Evolutionary conservation across 805 yeast genomes (phyloP), one percentile per base, ranked within the genome.

Genomic region (Hanseniaspora vineae): DNA sequence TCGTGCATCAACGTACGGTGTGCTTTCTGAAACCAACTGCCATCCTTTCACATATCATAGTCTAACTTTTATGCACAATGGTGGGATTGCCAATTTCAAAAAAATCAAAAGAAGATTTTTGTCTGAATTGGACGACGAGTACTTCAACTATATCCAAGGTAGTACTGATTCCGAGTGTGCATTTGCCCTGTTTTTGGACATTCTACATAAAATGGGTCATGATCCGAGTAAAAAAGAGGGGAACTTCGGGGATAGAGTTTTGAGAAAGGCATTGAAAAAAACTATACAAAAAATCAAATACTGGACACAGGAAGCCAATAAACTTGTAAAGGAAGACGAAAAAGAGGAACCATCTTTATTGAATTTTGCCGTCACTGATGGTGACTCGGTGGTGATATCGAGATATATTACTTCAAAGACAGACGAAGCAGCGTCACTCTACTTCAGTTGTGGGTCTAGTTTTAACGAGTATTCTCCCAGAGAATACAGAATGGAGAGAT

Each of bases 61-160:
- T 45, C 68, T 90, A 44, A 84, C 90, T 83, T 92, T 92, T 62
- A 92, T 92, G 98, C 98, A 92, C 65, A 92, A 92, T 65, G 98
- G 98, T 31, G 92, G 86, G 0, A 77, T 92, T 20, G 72, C 89
- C 11, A 77, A 78, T 50, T 92, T 90, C 62, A 62, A 70, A 47
- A 66, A 67, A 53, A 84, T 92, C 55, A 92, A 92, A 65, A 74
- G 92, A 50, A 73, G 66, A 50, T 69, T 92, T 42, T 72, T 87
- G 33, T 72, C 76, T 54, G 86, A 84, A 59, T 70, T 92, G 42
- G 77, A 77, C 40, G 96, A 92, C 60, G 80, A 81, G 54, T 92
- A 77, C 62, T 85, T 92, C 58, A 66, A 84, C 19, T 72, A 70
- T 42, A 77, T 92, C 42, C 97, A 92, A 61, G 98, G 98, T 1